Base-by-base conservation (phyloP, 305 asterid species). In the Fraxinus floribunda region DNA sequence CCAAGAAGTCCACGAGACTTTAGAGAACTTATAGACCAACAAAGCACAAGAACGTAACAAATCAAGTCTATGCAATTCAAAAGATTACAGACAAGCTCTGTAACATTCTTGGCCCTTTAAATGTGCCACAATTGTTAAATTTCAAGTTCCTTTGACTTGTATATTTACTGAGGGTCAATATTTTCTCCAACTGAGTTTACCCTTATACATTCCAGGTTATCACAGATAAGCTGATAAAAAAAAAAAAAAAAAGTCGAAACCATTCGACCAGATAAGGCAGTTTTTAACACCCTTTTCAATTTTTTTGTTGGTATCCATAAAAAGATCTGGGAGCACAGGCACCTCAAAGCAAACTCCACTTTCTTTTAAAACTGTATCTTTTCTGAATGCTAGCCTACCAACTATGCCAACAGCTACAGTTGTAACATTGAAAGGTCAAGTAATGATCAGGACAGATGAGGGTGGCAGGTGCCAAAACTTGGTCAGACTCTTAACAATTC, bases 1-100 rank as follows among this genome's bases (percentile, higher is more conserved):
- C 89, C 89, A 77, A 29, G 34, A 9, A 75, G 85, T 80, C 26
- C 41, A 1, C 0, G 15, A 16, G 41, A 52, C 0, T 16, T 70
- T 70, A 73, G 52, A 75, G 55, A 30, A 22, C 46, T 41, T 22
- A 76, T 80, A 49, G 46, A 55, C 46, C 9, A 77, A 77, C 6
- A 22, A 77, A 77, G 38, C 68, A 77, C 44, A 2, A 52, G 24
- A 49, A 46, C 7, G 18, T 76, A 76, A 41, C 5, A 77, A 52
- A 18, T 55, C 16, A 16, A 52, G 68, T 49, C 32, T n/a, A 13
- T 24, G 44, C 38, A 70, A 70, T 15, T 70, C 39, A 70, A 70
- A 77, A 30, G 49, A 55, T 55, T 32, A 11, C 34, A 11, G 49
- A 3, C 26, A 24, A 26, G 70, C n/a, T 26, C 41, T 7, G 10